These are phyloP conservation scores for Euryodendron excelsum DNA, from an alignment of 148 eudicot genomes.

Conservation along the genomic window DNA sequence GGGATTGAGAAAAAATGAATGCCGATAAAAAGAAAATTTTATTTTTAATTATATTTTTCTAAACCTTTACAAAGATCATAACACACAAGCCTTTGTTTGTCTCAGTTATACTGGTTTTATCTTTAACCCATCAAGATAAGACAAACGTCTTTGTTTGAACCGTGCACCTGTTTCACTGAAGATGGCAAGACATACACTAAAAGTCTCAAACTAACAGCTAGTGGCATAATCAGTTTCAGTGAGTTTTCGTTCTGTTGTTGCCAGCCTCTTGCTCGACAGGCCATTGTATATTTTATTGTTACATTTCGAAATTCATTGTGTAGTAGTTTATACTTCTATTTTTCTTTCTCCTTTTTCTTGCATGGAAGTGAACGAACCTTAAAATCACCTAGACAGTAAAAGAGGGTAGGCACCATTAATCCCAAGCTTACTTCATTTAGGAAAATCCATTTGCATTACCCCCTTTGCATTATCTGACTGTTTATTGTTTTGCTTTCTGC, in stretches of 20 bases:
- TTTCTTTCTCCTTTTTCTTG: background rate
- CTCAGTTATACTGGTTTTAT: too few species aligned
- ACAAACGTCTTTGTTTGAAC: too few species aligned
- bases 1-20: too few species aligned
- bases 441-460: background rate
- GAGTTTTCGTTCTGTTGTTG: background rate
- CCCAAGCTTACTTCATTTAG: background rate
- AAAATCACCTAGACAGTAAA: background rate
- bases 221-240: background rate
- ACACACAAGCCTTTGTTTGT: too few species aligned
- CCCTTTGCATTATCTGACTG: background rate
- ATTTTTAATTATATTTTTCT: too few species aligned
- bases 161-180: too few species aligned
- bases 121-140: too few species aligned
- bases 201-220: background rate
- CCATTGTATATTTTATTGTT: background rate
- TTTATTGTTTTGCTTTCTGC: constrained; percentile 13
- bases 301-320: background rate
- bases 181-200: too few species aligned
- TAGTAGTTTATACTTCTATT: background rate
- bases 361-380: background rate
- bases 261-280: background rate
- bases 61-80: too few species aligned
- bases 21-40: too few species aligned
- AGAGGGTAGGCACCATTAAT: background rate